Conservation (phyloP, 78 protist genomes). For the Dictyostelium brefeldianum region DNA sequence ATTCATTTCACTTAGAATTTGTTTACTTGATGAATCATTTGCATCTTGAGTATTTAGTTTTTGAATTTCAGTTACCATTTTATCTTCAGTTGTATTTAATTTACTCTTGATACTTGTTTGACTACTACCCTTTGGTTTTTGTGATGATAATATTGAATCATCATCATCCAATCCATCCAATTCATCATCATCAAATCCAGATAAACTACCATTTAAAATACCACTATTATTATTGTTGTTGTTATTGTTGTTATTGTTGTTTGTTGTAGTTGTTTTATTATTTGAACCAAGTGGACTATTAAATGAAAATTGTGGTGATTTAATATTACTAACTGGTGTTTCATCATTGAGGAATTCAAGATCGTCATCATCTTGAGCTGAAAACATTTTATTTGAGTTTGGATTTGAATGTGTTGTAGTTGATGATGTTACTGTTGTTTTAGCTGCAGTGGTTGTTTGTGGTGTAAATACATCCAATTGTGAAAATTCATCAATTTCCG, state of each 20-base stretch:
- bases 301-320: not conserved
- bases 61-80: not conserved
- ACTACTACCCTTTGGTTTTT: not conserved
- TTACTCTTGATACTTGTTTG: not conserved
- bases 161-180: constrained; percentile 15
- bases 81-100: not conserved
- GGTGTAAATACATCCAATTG: not conserved
- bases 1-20: not conserved
- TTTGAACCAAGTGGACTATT: not conserved
- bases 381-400: not conserved
- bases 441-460: not conserved
- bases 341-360: not conserved
- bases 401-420: not conserved
- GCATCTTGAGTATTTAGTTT: not conserved
- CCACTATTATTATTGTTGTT: not conserved
- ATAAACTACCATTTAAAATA: not conserved
- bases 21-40: not conserved
- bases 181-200: constrained; percentile 25
- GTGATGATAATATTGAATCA: constrained; percentile 14
- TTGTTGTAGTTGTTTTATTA: not conserved
- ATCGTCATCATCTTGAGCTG: not conserved
- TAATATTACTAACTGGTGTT: not conserved
- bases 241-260: constrained; percentile 12
- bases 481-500: not conserved
- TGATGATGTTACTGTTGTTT: not conserved